Percentiles rank a stretch among this genome's conserved stretches.
phyloP scores from a whole-genome alignment of 768 basidiomycete species.

The Dioszegia aurantiaca region DNA sequence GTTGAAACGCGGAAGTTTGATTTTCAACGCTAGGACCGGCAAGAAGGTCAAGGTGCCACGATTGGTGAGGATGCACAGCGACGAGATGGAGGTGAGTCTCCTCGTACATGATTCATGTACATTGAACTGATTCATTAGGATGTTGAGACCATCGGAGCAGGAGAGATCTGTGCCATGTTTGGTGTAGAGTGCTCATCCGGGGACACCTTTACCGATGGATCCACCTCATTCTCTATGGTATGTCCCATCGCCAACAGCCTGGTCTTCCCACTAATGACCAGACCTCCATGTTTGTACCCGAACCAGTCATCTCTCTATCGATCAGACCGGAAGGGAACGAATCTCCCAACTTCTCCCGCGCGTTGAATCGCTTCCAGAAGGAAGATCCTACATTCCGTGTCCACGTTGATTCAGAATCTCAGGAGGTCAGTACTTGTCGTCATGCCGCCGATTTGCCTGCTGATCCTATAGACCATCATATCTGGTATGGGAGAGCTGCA shows the following conservation, averaged over 20 bases:
- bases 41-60: constrained; percentile 97
- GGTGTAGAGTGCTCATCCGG: constrained; percentile 97
- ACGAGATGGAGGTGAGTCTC: constrained; percentile 90
- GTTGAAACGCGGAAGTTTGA: constrained; percentile 75
- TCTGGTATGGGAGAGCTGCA: constrained; percentile 99
- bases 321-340: constrained; percentile 89
- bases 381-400: constrained; percentile 99
- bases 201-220: constrained; percentile 94
- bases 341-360: constrained; percentile 93
- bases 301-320: constrained; percentile 93
- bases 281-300: constrained; percentile 98
- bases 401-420: constrained; percentile 87
- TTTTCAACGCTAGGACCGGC: constrained; percentile 88
- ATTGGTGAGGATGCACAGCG: constrained; percentile 94
- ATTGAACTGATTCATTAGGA: constrained; percentile 54
- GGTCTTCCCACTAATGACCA: constrained; percentile 48
- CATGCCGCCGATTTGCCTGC: constrained; percentile 3
- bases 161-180: constrained; percentile 99
- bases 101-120: neutral
- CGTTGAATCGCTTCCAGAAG: constrained; percentile 94
- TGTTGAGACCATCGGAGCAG: constrained; percentile 86
- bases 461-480: constrained; percentile 77
- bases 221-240: constrained; percentile 89
- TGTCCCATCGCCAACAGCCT: constrained; percentile 29
- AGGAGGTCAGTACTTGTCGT: constrained; percentile 63